Evolutionary conservation across 148 eudicot species (phyloP).

Genomic region (Vaccinium macrocarpon): DNA sequence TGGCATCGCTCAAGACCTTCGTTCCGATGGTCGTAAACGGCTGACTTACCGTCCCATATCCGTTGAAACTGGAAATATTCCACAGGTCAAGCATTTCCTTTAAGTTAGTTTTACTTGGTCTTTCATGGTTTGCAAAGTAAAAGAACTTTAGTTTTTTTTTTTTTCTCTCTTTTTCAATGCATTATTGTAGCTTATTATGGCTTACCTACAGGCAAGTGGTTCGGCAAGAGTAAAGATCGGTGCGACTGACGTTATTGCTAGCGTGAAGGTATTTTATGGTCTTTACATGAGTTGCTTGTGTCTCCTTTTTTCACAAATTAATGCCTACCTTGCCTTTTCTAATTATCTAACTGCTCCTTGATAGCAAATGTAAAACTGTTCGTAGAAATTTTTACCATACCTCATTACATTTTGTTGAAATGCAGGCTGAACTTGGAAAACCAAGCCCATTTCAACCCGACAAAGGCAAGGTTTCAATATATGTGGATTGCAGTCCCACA

Average conservation of each 20-base stretch:
- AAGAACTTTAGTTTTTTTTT: neutral
- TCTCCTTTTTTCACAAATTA: neutral
- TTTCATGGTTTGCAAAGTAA: neutral
- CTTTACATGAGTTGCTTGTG: neutral
- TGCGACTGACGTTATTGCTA: slow-evolving; percentile 83
- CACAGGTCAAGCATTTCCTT: slow-evolving; percentile 48
- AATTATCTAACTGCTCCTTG: neutral
- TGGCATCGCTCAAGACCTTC: slow-evolving; percentile 91
- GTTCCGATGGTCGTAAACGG: slow-evolving; percentile 87
- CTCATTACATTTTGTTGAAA: neutral
- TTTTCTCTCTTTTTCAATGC: neutral
- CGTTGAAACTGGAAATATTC: slow-evolving; percentile 76
- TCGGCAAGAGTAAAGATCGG: slow-evolving; percentile 90
- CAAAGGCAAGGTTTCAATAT: slow-evolving; percentile 76
- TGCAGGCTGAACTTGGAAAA: slow-evolving; percentile 77
- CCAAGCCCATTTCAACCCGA: slow-evolving; percentile 71
- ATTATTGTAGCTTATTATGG: slow-evolving; percentile 11
- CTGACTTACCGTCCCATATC: slow-evolving; percentile 56
- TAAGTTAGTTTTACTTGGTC: neutral
- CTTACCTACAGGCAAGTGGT: slow-evolving; percentile 69
- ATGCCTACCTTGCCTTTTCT: neutral
- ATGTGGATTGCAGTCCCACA: slow-evolving; percentile 86
- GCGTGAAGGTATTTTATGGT: slow-evolving; percentile 66
- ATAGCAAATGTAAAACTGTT: neutral
- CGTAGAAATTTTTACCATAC: neutral